Conservation (phyloP, 352 stramenopile genomes). For the Globisporangium spinosum region DNA sequence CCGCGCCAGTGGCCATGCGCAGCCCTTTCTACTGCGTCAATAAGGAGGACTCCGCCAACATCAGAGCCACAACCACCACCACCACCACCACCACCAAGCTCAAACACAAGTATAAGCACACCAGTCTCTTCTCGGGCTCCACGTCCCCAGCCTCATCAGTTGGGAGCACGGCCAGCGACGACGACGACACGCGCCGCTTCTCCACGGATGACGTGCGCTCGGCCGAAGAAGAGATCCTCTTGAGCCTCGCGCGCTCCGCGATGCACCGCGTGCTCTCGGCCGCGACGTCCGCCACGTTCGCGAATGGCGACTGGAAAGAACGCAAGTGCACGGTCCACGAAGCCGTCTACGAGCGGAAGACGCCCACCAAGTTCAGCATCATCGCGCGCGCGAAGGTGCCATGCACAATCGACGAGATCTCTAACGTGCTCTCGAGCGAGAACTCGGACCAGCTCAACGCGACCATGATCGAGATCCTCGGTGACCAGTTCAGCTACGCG, state of each 20-base stretch:
- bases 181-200: neutral
- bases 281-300: slow-evolving; percentile 8
- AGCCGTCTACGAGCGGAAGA: slow-evolving; percentile 12
- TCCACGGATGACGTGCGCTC: neutral
- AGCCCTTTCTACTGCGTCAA: slow-evolving; percentile 14
- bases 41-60: neutral
- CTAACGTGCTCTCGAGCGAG: slow-evolving; percentile 19
- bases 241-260: slow-evolving; percentile 9
- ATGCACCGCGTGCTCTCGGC: slow-evolving; percentile 17
- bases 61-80: neutral
- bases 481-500: slow-evolving; percentile 24
- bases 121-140: slow-evolving; percentile 10
- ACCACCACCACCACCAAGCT: neutral
- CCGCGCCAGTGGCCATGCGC: slow-evolving; percentile 4
- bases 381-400: slow-evolving; percentile 20
- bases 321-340: slow-evolving; percentile 3
- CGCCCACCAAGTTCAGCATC: slow-evolving; percentile 16
- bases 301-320: slow-evolving; percentile 11
- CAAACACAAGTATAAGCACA: neutral
- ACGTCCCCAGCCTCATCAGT: slow-evolving; percentile 11
- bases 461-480: slow-evolving; percentile 26
- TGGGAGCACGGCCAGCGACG: neutral
- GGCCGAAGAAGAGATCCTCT: slow-evolving; percentile 14
- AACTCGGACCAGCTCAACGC: slow-evolving; percentile 30
- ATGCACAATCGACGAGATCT: slow-evolving; percentile 27